Evolutionary conservation across 2,329 filamentous ascomycete species (phyloP).

Genomic region (Aspergillus sergii): DNA sequence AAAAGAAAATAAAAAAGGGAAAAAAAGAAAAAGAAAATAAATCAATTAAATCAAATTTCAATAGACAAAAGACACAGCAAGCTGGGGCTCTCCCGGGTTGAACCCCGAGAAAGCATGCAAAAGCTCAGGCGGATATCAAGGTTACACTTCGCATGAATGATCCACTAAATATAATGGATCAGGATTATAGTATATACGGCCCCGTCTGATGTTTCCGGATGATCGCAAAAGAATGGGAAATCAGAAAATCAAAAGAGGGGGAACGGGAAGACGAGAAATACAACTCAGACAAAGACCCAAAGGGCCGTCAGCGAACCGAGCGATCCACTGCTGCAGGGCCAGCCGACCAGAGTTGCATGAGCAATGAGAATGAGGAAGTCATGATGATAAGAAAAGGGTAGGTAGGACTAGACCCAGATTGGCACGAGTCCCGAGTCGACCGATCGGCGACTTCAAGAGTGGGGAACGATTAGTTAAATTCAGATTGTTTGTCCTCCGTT

Average conservation of each 20-base stretch:
- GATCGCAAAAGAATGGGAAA: background rate
- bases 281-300: slow-evolving; percentile 2
- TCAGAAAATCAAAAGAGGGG: background rate
- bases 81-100: background rate
- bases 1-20: background rate
- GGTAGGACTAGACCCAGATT: background rate
- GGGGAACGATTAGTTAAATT: background rate
- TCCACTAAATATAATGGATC: background rate
- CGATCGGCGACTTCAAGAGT: background rate
- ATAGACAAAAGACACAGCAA: background rate
- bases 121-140: background rate
- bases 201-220: background rate
- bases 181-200: background rate
- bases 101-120: background rate
- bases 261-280: background rate
- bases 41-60: background rate
- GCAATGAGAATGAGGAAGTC: background rate
- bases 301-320: background rate
- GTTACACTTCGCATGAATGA: background rate
- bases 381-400: slow-evolving; percentile 1
- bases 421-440: slow-evolving; percentile 2
- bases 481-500: background rate
- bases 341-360: slow-evolving; percentile 4
- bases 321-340: background rate
- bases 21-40: background rate